phyloP scores from a whole-genome alignment of 441 rosid species.

The Syzygium malaccense region DNA sequence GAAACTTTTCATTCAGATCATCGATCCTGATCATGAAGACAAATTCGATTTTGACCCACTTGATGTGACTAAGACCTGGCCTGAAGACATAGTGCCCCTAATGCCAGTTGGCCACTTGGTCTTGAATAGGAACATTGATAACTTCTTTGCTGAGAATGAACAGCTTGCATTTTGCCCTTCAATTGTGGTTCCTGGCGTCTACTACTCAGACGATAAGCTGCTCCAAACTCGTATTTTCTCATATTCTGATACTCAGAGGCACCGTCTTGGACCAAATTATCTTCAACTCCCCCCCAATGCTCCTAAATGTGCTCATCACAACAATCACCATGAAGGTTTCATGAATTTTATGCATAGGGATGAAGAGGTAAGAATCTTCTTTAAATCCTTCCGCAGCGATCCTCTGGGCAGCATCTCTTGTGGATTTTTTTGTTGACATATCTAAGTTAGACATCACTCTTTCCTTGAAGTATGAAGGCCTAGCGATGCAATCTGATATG shows the following conservation, averaged over 20 bases:
- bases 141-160: slow-evolving; percentile 1
- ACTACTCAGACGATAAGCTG: slow-evolving; percentile 1
- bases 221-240: slow-evolving; percentile 2
- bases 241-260: slow-evolving; percentile 2
- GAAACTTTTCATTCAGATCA: slow-evolving; percentile 1
- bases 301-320: not conserved
- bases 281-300: not conserved
- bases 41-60: slow-evolving; percentile 1
- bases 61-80: slow-evolving; percentile 4
- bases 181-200: slow-evolving; percentile 1
- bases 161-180: slow-evolving; percentile 1
- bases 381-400: not conserved
- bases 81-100: not conserved
- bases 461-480: not conserved
- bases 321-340: not conserved
- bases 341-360: not conserved
- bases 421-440: not conserved
- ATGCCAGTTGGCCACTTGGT: slow-evolving; percentile 1
- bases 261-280: slow-evolving; percentile 5
- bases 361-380: not conserved
- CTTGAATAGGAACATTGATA: not conserved
- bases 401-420: not conserved
- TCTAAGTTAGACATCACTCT: not conserved
- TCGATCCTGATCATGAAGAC: slow-evolving; percentile 2
- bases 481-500: not conserved